Evolutionary conservation across 2,329 filamentous ascomycete species (phyloP), one percentile per base, ranked within the genome.

Genomic region (Drechslerella coelobrocha): DNA sequence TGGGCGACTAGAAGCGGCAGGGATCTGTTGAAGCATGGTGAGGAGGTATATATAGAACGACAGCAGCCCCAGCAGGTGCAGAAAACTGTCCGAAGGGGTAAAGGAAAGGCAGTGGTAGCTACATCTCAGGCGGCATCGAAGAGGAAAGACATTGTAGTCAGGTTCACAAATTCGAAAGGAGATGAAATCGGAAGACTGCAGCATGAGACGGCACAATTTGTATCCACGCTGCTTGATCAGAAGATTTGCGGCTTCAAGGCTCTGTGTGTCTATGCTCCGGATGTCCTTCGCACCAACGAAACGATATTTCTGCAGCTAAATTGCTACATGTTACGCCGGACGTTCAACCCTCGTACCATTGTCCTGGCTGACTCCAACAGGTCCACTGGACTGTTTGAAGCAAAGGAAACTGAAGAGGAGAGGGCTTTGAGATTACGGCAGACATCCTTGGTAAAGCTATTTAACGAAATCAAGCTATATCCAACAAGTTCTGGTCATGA

Each of bases 181-280:
- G 86, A 88, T 60, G 94, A 99, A 78, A 84, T 99, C 51, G 94
- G 94, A 2, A 85, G 94, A 68, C 79, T 99, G 37, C 88, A 92
- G 26, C 93, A 92, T 75, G 92, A 97, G 31, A 88, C 87, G 3
- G 92, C 94, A 2, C 86, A 87, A 68, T 99, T 94, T 92, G 90
- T 97, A 4, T 96, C 94, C 2, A 88, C 92, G 0, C 80, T 99
- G 74, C 86, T 97, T 55, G 94, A 99, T 76, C 92, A 97, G 78
- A 88, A 89, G 29, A 84, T 97, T 2, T 97, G 92, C 81, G 85
- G 81, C 21, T 96, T 99, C 72, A 90, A 96, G 74, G 94, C 90
- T 4, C 86, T 85, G 10, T 96, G 92, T 76, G 91, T 99, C 1
- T 97, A 90, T 78, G 90, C 90, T 0, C 92, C 92, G 0, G 93